Evolutionary conservation across 371 early-diverging fungal genomes (phyloP), one percentile per base, ranked within the genome.

Genomic region (Mucor ambiguus): DNA sequence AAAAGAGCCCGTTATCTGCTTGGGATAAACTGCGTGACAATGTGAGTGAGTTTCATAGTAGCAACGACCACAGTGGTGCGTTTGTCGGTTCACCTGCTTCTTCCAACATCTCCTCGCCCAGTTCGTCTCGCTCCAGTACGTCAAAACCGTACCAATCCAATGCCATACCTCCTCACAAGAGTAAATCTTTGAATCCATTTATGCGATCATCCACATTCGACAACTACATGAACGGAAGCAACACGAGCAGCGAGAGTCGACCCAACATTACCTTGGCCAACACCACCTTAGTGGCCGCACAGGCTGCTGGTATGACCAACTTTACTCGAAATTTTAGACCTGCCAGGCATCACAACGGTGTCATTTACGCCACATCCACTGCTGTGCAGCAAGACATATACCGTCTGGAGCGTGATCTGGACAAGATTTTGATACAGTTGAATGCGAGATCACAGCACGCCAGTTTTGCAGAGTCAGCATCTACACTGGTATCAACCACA

Each of bases 311-410:
- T 20, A 69, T 72, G 58, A 56, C 70, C n/a, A 64, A 64, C 26
- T 71, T 74, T 24, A 46, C 52, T 26, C 69, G 69, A 5, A 65
- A 66, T 29, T 73, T 76, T 58, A 64, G 70, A 14, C 60, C 67
- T 16, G 62, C 63, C 7, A 24, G 70, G 11, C 73, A 64, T 48
- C 64, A 70, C 14, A 71, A 70, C 24, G 72, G 76, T 32, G 73
- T 68, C 22, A 74, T 74, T 33, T 70, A 70, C 55, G 66, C 70
- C 30, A 71, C 83, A 1, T 80, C 79, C 0, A 82, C 83, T 3
- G 75, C 75, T 10, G 83, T 76, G 5, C 83, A 80, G 35, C 80
- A 80, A 54, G 80, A 82, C 33, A 82, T 78, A 24, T 78, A 77
- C 52, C 72, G 73, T 28, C 58, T 82, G 16, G 80, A 82, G 63